These are phyloP conservation scores for Aureobasidium sp. DNA, from an alignment of 2,329 filamentous ascomycete genomes.

Conservation along the genomic window DNA sequence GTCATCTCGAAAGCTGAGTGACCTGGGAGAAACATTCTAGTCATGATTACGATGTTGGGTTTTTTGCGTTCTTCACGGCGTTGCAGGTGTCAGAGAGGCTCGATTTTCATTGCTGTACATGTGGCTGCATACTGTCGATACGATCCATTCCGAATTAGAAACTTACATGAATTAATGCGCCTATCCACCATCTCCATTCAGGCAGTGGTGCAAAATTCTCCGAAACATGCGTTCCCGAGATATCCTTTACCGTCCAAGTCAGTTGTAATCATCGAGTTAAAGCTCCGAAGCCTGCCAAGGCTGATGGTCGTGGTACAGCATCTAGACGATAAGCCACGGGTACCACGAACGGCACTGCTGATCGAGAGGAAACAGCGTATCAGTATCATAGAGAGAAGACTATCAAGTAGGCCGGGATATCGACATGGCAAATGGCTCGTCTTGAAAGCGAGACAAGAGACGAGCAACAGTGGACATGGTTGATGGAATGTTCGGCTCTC, in stretches of 20 bases:
- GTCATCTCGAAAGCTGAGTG: constrained; percentile 21
- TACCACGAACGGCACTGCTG: not conserved
- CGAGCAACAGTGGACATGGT: not conserved
- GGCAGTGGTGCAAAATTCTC: constrained; percentile 6
- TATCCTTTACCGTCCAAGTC: constrained; percentile 4
- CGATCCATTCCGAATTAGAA: not conserved
- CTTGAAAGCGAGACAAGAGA: not conserved
- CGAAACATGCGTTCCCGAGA: constrained; percentile 7
- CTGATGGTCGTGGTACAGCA: not conserved
- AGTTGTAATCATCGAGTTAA: constrained; percentile 1
- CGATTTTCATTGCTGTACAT: constrained; percentile 7
- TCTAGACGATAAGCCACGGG: not conserved
- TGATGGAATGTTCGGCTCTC: constrained; percentile 10
- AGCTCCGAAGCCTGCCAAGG: constrained; percentile 7
- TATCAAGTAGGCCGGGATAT: not conserved
- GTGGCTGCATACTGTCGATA: constrained; percentile 8
- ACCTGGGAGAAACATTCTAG: constrained; percentile 30
- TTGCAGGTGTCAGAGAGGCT: constrained; percentile 4
- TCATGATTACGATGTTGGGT: constrained; percentile 1
- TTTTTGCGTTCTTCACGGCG: not conserved
- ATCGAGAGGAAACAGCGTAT: not conserved
- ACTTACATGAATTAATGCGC: constrained; percentile 2
- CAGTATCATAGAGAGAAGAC: not conserved
- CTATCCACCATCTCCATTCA: not conserved
- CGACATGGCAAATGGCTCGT: not conserved